These are phyloP conservation scores for Pseudevernia furfuracea DNA, from an alignment of 495 filamentous ascomycete species.

Conservation along the genomic window DNA sequence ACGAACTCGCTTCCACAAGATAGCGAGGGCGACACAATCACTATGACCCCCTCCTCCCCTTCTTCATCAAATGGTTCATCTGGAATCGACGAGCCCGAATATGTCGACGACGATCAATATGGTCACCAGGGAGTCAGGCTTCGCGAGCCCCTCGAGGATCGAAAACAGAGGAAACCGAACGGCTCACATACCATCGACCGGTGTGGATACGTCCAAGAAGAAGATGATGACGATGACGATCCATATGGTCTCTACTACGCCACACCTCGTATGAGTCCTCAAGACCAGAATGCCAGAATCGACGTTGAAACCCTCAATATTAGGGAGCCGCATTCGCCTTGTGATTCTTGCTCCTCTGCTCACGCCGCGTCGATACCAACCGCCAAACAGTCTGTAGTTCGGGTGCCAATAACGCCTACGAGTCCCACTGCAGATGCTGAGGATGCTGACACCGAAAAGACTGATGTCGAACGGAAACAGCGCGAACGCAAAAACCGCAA, in stretches of 20 bases:
- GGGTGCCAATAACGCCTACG: background rate
- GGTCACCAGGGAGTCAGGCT: background rate
- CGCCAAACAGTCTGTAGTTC: background rate
- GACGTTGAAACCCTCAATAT: background rate
- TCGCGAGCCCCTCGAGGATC: background rate
- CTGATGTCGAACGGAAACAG: background rate
- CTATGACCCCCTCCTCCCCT: slow-evolving; percentile 1
- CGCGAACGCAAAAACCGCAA: background rate
- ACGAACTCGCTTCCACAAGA: background rate
- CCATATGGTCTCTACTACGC: background rate
- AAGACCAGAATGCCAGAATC: background rate
- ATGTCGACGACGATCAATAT: background rate
- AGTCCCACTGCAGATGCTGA: background rate
- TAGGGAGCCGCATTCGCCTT: background rate
- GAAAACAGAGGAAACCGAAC: background rate
- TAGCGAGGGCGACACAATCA: background rate
- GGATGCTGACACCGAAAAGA: background rate
- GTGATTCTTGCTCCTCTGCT: background rate
- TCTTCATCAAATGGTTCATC: background rate
- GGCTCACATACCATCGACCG: background rate
- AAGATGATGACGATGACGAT: background rate
- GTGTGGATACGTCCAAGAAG: background rate
- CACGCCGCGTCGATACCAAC: background rate
- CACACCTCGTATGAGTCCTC: background rate
- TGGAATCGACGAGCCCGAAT: background rate